A percentile compares a stretch with the other conserved stretches of the same genome.
These are phyloP conservation scores for Psilocybe cubensis DNA, from an alignment of 768 basidiomycete species.

Conservation along the genomic window DNA sequence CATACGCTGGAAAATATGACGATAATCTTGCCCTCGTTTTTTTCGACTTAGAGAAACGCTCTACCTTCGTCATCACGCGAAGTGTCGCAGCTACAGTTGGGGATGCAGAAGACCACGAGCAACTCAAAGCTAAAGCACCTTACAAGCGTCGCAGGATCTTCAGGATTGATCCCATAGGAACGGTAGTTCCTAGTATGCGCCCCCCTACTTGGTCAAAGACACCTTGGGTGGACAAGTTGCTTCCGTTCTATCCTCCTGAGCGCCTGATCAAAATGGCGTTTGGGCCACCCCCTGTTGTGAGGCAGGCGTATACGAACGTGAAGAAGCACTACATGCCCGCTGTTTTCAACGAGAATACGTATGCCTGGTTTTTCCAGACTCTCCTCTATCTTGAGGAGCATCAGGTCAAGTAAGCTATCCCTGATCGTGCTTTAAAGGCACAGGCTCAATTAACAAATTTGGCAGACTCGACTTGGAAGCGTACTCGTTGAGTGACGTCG, in stretches of 20 bases:
- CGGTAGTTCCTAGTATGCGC: slow-evolving; percentile 35
- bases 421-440: no score
- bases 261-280: slow-evolving; percentile 35
- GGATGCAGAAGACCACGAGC: slow-evolving; percentile 49
- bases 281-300: slow-evolving; percentile 14
- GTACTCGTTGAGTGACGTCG: slow-evolving; percentile 39
- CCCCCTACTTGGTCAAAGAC: slow-evolving; percentile 44
- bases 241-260: slow-evolving; percentile 33
- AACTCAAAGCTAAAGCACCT: slow-evolving; percentile 46
- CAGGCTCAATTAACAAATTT: slow-evolving; percentile 4
- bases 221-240: slow-evolving; percentile 36
- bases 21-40: slow-evolving; percentile 55
- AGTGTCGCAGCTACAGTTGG: slow-evolving; percentile 51
- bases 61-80: slow-evolving; percentile 52
- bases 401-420: slow-evolving; percentile 41
- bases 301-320: slow-evolving; percentile 22
- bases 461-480: slow-evolving; percentile 40
- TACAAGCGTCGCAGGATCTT: slow-evolving; percentile 35
- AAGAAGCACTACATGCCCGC: slow-evolving; percentile 41
- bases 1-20: slow-evolving; percentile 46
- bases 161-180: slow-evolving; percentile 29
- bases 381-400: slow-evolving; percentile 55
- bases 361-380: slow-evolving; percentile 46
- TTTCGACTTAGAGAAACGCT: slow-evolving; percentile 30
- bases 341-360: slow-evolving; percentile 38